Percentiles rank a stretch among this genome's conserved stretches.
Conservation (phyloP, 345 rosid genomes). For the Raphanus sativus region DNA sequence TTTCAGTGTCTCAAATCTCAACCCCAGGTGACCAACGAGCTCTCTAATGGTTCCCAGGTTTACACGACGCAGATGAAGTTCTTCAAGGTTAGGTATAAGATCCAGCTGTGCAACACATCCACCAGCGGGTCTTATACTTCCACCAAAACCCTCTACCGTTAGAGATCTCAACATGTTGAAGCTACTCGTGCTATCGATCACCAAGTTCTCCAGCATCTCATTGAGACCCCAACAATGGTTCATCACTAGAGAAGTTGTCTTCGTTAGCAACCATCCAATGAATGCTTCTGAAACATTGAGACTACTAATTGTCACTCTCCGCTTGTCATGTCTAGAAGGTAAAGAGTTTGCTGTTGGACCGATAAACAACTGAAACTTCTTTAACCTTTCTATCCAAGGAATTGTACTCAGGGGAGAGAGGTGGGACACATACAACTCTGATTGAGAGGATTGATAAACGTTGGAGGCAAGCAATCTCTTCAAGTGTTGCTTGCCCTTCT, state of each 20-base stretch:
- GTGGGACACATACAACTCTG: constrained; percentile 32
- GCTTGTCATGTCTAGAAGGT: neutral
- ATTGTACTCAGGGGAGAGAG: constrained; percentile 33
- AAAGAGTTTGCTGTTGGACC: neutral
- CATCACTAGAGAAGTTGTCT: neutral
- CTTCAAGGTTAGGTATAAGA: neutral
- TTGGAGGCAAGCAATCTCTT: constrained; percentile 12
- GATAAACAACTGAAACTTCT: neutral
- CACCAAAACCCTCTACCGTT: neutral
- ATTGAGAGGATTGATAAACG: constrained; percentile 21
- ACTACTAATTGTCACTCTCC: neutral
- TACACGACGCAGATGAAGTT: neutral
- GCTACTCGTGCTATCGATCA: neutral
- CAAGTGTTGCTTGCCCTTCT: constrained; percentile 36
- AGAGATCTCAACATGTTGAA: neutral
- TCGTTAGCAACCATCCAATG: neutral
- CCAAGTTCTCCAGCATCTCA: neutral
- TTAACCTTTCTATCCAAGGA: neutral
- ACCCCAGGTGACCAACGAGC: neutral
- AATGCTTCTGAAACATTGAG: neutral
- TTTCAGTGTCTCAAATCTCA: constrained; percentile 12
- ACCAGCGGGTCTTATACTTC: neutral
- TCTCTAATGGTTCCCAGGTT: neutral
- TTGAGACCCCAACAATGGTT: neutral
- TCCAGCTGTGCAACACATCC: neutral